A percentile compares a stretch with the other conserved stretches of the same genome.
phyloP scores from a whole-genome alignment of 106 monocot genomes.

The Chionographis japonica region DNA sequence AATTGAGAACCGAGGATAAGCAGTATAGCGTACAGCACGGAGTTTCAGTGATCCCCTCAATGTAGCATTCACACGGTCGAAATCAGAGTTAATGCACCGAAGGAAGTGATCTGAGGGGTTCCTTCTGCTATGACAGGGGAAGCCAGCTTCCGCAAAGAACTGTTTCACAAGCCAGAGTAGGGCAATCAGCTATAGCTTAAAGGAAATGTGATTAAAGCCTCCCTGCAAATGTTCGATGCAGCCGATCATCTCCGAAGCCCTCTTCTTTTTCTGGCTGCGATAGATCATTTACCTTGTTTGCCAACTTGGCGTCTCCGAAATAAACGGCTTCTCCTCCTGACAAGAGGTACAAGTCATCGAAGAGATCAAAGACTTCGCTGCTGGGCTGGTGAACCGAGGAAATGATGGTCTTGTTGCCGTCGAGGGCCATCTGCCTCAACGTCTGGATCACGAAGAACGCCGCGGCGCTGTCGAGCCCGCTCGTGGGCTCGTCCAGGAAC shows the following conservation, averaged over 20 bases:
- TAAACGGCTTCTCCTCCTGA: conserved; percentile 84
- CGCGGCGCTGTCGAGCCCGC: conserved; percentile 82
- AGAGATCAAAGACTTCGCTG: conserved; percentile 78
- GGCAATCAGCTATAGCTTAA: conserved; percentile 1
- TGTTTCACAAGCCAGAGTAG: conserved; percentile 9
- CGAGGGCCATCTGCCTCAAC: conserved; percentile 68
- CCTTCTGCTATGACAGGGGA: conserved; percentile 62
- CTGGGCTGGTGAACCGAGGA: conserved; percentile 92
- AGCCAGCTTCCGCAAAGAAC: conserved; percentile 71
- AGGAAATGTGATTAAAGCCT: not conserved
- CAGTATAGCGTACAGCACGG: conserved; percentile 11
- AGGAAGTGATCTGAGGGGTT: conserved; percentile 85
- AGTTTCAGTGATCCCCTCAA: conserved; percentile 58
- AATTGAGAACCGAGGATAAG: not conserved
- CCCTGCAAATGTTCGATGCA: no score
- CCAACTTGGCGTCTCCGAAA: conserved; percentile 72
- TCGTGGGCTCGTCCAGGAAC: conserved; percentile 97
- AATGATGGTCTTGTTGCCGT: conserved; percentile 78
- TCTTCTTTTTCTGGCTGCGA: no score
- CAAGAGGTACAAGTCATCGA: conserved; percentile 84
- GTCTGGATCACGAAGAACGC: conserved; percentile 79
- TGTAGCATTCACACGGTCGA: conserved; percentile 58
- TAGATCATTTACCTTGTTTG: conserved; percentile 48
- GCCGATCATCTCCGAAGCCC: no score
- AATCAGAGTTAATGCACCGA: conserved; percentile 71